Evolutionary conservation across 495 filamentous ascomycete species (phyloP).

Genomic region (Hamigera avellanea): DNA sequence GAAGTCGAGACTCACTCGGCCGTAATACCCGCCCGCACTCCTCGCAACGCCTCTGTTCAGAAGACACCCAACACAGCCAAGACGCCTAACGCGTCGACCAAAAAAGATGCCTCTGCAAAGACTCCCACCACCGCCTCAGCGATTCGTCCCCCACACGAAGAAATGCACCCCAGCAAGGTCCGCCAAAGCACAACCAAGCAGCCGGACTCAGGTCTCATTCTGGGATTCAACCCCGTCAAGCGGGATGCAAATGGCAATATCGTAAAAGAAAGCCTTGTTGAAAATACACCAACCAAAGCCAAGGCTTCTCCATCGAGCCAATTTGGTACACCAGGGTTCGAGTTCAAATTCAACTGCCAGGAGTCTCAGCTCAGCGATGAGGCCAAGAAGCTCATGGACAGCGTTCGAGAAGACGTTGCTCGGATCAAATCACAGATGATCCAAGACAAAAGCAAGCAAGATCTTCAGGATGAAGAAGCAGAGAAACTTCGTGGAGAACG

Average conservation of each 20-base stretch:
- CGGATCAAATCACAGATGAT: constrained; percentile 54
- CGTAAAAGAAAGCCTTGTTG: constrained; percentile 15
- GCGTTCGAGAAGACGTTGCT: constrained; percentile 55
- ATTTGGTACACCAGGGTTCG: constrained; percentile 53
- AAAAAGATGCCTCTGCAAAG: constrained; percentile 26
- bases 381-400: constrained; percentile 68
- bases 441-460: constrained; percentile 39
- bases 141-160: constrained; percentile 42
- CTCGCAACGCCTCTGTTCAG: constrained; percentile 2
- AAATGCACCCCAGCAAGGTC: constrained; percentile 71
- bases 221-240: constrained; percentile 56
- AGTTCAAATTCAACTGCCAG: constrained; percentile 56
- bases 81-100: constrained; percentile 8
- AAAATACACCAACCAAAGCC: constrained; percentile 34
- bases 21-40: constrained; percentile 12
- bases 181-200: constrained; percentile 59
- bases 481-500: constrained; percentile 38
- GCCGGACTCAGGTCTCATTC: constrained; percentile 50
- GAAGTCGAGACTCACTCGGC: constrained; percentile 4
- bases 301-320: constrained; percentile 26
- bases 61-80: constrained; percentile 7
- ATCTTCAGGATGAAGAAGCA: constrained; percentile 16
- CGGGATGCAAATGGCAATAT: constrained; percentile 29
- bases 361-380: constrained; percentile 56
- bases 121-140: constrained; percentile 32